These are phyloP conservation scores for Kwoniella mangroviensis DNA, from an alignment of 768 basidiomycete species.

Conservation along the genomic window DNA sequence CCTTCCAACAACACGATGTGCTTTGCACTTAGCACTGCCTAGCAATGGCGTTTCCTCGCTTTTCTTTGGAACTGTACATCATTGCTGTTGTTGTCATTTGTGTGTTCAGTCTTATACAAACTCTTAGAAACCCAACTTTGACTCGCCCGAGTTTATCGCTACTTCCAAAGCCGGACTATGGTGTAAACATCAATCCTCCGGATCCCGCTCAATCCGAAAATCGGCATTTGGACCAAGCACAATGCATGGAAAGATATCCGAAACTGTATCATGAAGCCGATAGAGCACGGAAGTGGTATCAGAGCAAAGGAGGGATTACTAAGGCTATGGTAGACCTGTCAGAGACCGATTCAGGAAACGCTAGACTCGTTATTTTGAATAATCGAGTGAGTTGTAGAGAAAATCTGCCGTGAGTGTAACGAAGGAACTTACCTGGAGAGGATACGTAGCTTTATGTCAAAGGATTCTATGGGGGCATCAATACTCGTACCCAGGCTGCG, in stretches of 20 bases:
- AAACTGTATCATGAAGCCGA: slow-evolving; percentile 43
- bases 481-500: slow-evolving; percentile 32
- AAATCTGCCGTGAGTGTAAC: too few relatives aligned
- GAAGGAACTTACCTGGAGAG: not conserved
- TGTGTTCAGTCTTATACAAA: not conserved
- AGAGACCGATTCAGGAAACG: slow-evolving; percentile 36
- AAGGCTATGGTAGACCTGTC: slow-evolving; percentile 32
- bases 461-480: slow-evolving; percentile 33
- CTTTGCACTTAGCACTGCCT: not conserved
- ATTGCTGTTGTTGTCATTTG: not conserved
- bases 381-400: slow-evolving; percentile 32
- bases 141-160: slow-evolving; percentile 4
- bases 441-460: slow-evolving; percentile 41
- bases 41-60: not conserved
- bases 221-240: slow-evolving; percentile 23
- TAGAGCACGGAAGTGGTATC: slow-evolving; percentile 33
- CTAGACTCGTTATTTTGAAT: slow-evolving; percentile 36
- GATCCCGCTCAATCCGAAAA: slow-evolving; percentile 22
- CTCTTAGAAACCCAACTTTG: not conserved
- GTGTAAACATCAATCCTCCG: not conserved
- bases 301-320: slow-evolving; percentile 27
- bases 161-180: slow-evolving; percentile 3
- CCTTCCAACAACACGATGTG: not conserved
- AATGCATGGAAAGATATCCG: slow-evolving; percentile 35
- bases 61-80: not conserved